phyloP scores from a whole-genome alignment of 169 alveolate species.

The Cyclospora cayetanensis region DNA sequence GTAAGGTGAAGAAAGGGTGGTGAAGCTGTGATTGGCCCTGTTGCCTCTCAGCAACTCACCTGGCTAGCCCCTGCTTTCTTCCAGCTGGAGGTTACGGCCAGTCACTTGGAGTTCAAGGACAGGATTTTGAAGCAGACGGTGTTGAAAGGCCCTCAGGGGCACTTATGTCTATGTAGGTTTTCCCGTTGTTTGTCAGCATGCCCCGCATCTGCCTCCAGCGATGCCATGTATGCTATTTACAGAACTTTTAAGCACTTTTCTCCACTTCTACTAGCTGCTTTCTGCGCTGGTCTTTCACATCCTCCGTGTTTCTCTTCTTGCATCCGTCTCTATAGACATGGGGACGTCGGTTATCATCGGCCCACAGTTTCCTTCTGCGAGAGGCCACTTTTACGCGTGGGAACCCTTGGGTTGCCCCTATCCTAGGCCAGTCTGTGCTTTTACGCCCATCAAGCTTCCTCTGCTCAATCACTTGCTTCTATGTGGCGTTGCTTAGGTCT shows the following conservation, averaged over 20 bases:
- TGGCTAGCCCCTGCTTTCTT: conserved; percentile 35
- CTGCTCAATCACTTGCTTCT: no score
- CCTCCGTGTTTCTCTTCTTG: not conserved
- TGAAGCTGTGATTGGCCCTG: no score
- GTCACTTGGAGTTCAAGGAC: not conserved
- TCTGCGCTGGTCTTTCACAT: not conserved
- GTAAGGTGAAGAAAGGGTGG: no score
- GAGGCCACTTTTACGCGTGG: no score
- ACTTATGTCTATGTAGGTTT: not conserved
- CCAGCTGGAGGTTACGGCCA: not conserved
- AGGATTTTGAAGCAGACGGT: not conserved
- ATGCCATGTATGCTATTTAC: no score
- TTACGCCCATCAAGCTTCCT: no score
- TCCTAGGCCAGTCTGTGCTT: no score
- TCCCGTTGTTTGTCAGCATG: no score
- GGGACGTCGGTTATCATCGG: not conserved
- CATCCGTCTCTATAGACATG: not conserved
- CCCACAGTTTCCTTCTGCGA: no score
- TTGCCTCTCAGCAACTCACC: conserved; percentile 36
- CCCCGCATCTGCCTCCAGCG: no score
- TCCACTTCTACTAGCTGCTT: not conserved
- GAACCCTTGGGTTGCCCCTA: no score
- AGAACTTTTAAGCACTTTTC: not conserved
- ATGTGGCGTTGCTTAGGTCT: not conserved
- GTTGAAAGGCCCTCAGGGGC: conserved; percentile 10